phyloP scores from a whole-genome alignment of 352 stramenopile genomes.

The Phytopythium litorale region DNA sequence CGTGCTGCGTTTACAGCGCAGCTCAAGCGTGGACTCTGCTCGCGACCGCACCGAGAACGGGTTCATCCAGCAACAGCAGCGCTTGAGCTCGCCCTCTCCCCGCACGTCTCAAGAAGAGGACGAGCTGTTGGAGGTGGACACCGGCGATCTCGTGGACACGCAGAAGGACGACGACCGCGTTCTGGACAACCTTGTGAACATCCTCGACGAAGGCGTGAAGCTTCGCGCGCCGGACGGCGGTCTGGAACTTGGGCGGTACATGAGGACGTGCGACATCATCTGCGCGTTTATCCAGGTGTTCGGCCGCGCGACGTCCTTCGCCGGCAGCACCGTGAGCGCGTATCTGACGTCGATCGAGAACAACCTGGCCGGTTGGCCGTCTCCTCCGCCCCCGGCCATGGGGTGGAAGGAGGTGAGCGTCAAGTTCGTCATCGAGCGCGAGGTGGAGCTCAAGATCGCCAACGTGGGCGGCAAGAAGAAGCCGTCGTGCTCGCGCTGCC shows the following conservation, averaged over 20 bases:
- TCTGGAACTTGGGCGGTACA: conserved; percentile 46
- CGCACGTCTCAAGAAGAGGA: conserved; percentile 43
- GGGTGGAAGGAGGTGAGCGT: conserved; percentile 57
- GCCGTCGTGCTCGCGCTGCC: conserved; percentile 64
- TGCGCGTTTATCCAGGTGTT: conserved; percentile 76
- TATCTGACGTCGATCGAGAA: conserved; percentile 72
- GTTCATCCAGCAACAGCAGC: neutral
- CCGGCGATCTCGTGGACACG: conserved; percentile 36
- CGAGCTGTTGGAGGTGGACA: conserved; percentile 50
- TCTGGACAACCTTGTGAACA: conserved; percentile 45
- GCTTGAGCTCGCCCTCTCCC: conserved; percentile 13
- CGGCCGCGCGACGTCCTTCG: conserved; percentile 76
- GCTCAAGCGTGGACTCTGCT: neutral
- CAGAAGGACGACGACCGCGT: conserved; percentile 27
- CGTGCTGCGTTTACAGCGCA: neutral
- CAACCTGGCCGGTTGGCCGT: conserved; percentile 52
- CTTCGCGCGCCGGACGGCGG: conserved; percentile 28
- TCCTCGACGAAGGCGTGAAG: conserved; percentile 27
- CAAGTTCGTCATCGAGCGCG: conserved; percentile 48
- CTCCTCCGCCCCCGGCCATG: conserved; percentile 14
- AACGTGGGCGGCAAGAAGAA: conserved; percentile 80
- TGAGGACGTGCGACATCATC: conserved; percentile 53
- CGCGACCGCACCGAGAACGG: neutral
- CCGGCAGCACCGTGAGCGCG: conserved; percentile 61
- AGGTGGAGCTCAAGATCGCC: conserved; percentile 58